Base-by-base conservation (phyloP, 306 rosid species). In the Calophaca sinica region DNA sequence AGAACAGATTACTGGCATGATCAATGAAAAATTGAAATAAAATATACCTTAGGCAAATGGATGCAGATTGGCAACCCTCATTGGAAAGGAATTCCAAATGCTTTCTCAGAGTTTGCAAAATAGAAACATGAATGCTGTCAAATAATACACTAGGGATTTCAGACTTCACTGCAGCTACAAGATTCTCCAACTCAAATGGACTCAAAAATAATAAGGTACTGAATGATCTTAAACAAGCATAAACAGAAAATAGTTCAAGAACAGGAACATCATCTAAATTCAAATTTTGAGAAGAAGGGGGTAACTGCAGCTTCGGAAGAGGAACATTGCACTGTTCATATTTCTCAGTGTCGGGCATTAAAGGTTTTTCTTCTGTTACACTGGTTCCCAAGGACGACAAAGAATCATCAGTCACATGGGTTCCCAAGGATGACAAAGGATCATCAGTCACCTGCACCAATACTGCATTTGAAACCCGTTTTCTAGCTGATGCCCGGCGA, bases 101-200 rank as follows among this genome's bases (percentile, higher is more conserved):
- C 85, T 90, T 90, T 87, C 92, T 78, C 82, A 96, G 83, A 67
- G 83, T 89, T 84, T 85, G 87, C 86, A 92, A 84, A 71, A 92
- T 82, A 79, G 96, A 89, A 70, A 92, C 84, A 88, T 96, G 96
- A 79, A 96, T 86, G 78, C 68, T 82, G 76, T 96, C 99, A 72
- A 92, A 82, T 83, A 96, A 83, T 70, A 77, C 68, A 80, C 81
- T 85, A 35, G 99, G 96, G 74, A 72, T 81, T 67, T 74, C 85
- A 83, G 85, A 85, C 77, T 82, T 87, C 68, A 96, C 66, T 54
- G 91, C 88, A 2, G 83, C 89, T 74, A 86, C 96, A 72, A 96
- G 88, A 80, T 90, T 93, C 83, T 89, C 96, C 91, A 96, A 74
- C 89, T 92, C 91, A 83, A 96, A 96, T 42, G 98, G 98, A 80